These are phyloP conservation scores for Kernera saxatilis DNA, from an alignment of 345 rosid species.

Conservation along the genomic window DNA sequence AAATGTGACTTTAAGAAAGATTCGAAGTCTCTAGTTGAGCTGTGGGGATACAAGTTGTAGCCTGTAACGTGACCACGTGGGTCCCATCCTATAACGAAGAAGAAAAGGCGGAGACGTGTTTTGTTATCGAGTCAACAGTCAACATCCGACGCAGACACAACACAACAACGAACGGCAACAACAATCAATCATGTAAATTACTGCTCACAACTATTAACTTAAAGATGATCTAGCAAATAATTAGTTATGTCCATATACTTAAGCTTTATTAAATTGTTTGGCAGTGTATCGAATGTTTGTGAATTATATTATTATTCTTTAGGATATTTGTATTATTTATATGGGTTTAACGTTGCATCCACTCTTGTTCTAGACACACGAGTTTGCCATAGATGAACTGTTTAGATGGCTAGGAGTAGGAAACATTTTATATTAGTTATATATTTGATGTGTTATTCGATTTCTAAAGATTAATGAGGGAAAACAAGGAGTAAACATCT, in stretches of 20 bases:
- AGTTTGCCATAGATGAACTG: not conserved
- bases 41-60: slow-evolving; percentile 23
- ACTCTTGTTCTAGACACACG: not conserved
- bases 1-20: slow-evolving; percentile 25
- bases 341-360: not conserved
- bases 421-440: no score
- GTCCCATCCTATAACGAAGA: slow-evolving; percentile 7
- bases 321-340: not conserved
- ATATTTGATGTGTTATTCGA: no score
- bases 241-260: not conserved
- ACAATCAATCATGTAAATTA: not conserved
- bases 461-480: not conserved
- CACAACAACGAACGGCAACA: not conserved
- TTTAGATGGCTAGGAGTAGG: not conserved
- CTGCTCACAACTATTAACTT: no score
- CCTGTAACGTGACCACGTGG: slow-evolving; percentile 14
- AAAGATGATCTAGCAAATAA: not conserved
- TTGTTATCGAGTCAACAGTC: slow-evolving; percentile 21
- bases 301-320: not conserved
- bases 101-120: slow-evolving; percentile 22
- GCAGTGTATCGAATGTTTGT: not conserved
- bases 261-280: not conserved
- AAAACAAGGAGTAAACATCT: not conserved
- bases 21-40: slow-evolving; percentile 30
- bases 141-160: slow-evolving; percentile 23